Evolutionary conservation across 306 rosid genomes (phyloP), one percentile per base, ranked within the genome.

Genomic region (Dryas drummondii): DNA sequence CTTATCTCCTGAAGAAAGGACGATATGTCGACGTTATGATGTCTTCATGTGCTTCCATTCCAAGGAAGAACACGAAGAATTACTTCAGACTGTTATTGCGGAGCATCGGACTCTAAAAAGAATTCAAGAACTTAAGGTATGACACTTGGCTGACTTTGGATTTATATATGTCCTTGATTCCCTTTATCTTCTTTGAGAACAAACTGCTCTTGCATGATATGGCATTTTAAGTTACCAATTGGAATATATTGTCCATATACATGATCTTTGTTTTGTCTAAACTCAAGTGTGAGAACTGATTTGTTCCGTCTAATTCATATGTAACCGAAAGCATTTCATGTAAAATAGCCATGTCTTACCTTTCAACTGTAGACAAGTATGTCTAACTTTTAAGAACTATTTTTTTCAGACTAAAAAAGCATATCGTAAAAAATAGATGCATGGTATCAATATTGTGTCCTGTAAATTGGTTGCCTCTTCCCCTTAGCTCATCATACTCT

Each of bases 51-150:
- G 90, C 77, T 90, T 90, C 79, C 97, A 85, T 87, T 32, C 93
- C 65, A 92, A 91, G 87, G 97, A 94, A 80, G 93, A 88, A 15
- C 97, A 94, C 8, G 84, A 88, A 15, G 98, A 94, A 51, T 81
- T 91, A 80, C 87, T 94, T 55, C 82, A 74, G 68, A 79, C 88
- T 13, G 82, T 84, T 70, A 82, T 94, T 58, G 60, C 84, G 4
- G 96, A 90, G 81, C 93, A 94, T 61, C 86, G 92, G 62, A 80
- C 85, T 51, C 71, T 65, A n/a, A 91, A 78, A 86, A 86, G 96
- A 84, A 74, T 91, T 89, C 88, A 80, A 81, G 98, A 90, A 60
- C 96, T 91, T 13, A 89, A 94, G 98, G 98, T 94, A 68, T 76
- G 90, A 71, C 81, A 57, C 77, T 49, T 68, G 40, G 11, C 62